Evolutionary conservation across 2,329 filamentous ascomycete species (phyloP).

Genomic region (Trichoderma citrinoviride): DNA sequence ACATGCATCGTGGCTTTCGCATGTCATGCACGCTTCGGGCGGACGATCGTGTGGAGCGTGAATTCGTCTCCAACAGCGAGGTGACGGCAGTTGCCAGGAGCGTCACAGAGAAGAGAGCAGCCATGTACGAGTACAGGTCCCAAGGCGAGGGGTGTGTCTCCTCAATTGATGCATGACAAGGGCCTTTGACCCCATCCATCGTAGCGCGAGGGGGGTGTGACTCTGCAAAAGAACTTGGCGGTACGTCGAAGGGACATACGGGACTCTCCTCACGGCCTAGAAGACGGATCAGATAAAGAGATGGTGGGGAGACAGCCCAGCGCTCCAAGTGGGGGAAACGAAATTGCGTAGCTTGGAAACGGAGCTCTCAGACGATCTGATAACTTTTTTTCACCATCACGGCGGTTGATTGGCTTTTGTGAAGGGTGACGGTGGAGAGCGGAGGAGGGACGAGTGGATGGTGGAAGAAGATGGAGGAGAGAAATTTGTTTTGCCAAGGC

Average conservation of each 20-base stretch:
- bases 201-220: not conserved
- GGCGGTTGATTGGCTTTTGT: not conserved
- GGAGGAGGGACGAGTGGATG: not conserved
- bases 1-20: too few relatives aligned
- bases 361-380: conserved; percentile 11
- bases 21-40: not conserved
- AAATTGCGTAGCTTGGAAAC: not conserved
- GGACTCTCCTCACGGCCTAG: not conserved
- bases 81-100: not conserved
- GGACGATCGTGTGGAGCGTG: not conserved
- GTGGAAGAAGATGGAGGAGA: not conserved
- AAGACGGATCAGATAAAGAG: conserved; percentile 17
- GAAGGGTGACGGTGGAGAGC: not conserved
- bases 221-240: not conserved
- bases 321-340: not conserved
- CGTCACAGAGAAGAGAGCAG: not conserved
- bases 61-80: not conserved
- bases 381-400: conserved; percentile 12
- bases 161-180: not conserved
- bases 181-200: not conserved
- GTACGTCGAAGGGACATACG: conserved; percentile 2
- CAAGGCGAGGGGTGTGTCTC: not conserved
- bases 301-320: not conserved
- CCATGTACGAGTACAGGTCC: not conserved
- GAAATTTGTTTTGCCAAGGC: not conserved